Conservation (phyloP, 1,139 yeast genomes). For the Magnusiomyces paraingens region DNA sequence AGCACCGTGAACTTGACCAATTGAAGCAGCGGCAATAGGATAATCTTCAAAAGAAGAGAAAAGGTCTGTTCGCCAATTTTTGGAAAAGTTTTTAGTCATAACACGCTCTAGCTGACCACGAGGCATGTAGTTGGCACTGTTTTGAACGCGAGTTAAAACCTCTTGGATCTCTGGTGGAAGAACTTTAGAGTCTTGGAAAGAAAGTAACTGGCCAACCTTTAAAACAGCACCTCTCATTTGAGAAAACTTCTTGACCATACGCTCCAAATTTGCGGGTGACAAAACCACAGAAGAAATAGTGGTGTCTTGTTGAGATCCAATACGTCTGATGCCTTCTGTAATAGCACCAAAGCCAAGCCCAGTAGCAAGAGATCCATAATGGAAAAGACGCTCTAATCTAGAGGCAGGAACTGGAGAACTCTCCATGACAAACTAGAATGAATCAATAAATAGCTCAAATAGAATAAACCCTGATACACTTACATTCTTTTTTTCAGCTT, state of each 20-base stretch:
- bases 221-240: conserved; percentile 98
- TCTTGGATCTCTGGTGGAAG: conserved; percentile 81
- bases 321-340: conserved; percentile 65
- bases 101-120: conserved; percentile 78
- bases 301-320: conserved; percentile 39
- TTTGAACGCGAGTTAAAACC: conserved; percentile 78
- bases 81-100: conserved; percentile 67
- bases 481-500: conserved; percentile 10
- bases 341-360: conserved; percentile 85
- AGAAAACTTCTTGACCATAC: conserved; percentile 79
- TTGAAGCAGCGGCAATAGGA: conserved; percentile 96
- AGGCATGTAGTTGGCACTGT: conserved; percentile 96
- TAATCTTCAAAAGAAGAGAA: conserved; percentile 75
- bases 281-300: conserved; percentile 59
- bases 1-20: conserved; percentile 93
- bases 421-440: conserved; percentile 42
- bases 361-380: conserved; percentile 89
- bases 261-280: conserved; percentile 76
- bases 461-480: neutral
- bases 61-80: conserved; percentile 61
- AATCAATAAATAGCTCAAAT: neutral
- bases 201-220: conserved; percentile 90
- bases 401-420: conserved; percentile 77
- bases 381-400: conserved; percentile 78
- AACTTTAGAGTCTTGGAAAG: conserved; percentile 80